Evolutionary conservation across 345 rosid genomes (phyloP), one percentile per base, ranked within the genome.

Genomic region (Corchorus olitorius): DNA sequence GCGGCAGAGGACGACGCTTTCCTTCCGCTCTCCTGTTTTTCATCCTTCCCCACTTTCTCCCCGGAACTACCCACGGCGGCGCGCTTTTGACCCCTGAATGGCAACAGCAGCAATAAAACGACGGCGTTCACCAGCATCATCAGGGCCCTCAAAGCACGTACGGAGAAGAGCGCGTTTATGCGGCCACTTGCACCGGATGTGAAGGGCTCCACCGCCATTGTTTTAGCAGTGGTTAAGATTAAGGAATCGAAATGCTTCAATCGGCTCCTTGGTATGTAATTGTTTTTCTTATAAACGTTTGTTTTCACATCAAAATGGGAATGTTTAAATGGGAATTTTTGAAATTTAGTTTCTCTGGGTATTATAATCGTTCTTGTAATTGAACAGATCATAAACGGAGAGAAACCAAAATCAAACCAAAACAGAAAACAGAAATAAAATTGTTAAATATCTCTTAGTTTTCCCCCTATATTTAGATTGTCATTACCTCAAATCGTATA

Each of bases 171-270:
- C 6, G 89, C 93, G 70, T 82, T 86, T 13, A 93, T 82, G 3
- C 96, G 86, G 15, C 94, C 97, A 80, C 98, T 93, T 0, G 98
- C 98, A 10, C 97, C 98, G 12, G 98, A 95, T 0, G 98, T 93
- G 10, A 93, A 60, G 34, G 76, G 65, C n/a, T 83, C 87, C 78
- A 83, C 81, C 61, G 81, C 81, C 94, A 87, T 81, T 58, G n/a
- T 19, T 41, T 56, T 45, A 20, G 52, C 16, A 77, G 64, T 27
- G 54, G 76, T 58, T 2, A 54, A 46, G 54, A 73, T 65, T 41
- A 81, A 74, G 27, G 77, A 63, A 74, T 66, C 58, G 20, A 41
- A 67, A 65, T 71, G 63, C 79, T 58, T 13, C 67, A 41, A 27
- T 34, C 10, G 66, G 48, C 53, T 41, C 9, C 22, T 63, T 45